Conservation (phyloP, 192 early-diverging fungal genomes). For the Neocallimastix lanati region DNA sequence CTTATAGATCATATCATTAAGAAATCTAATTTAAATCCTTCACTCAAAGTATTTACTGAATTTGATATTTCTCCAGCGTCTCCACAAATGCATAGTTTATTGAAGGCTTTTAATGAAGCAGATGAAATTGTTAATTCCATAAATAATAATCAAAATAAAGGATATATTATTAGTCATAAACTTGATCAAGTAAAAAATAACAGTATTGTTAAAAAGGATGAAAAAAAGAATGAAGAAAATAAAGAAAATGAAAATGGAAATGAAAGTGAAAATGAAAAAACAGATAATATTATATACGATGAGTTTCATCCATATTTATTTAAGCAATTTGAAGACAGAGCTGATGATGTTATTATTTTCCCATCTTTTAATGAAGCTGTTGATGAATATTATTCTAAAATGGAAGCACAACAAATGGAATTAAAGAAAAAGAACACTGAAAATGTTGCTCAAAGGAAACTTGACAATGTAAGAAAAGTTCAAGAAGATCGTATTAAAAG, state of each 20-base stretch:
- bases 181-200: constrained; percentile 11
- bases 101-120: constrained; percentile 47
- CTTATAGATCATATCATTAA: constrained; percentile 69
- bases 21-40: constrained; percentile 40
- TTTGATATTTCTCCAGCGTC: constrained; percentile 33
- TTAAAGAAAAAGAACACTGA: constrained; percentile 54
- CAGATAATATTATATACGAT: constrained; percentile 6
- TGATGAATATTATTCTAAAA: constrained; percentile 80
- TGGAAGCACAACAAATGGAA: constrained; percentile 68
- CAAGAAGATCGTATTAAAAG: constrained; percentile 59
- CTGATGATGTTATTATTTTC: not conserved
- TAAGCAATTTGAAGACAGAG: constrained; percentile 7
- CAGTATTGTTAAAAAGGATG: not conserved
- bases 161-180: constrained; percentile 36
- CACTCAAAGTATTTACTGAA: constrained; percentile 33
- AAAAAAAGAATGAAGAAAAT: not conserved
- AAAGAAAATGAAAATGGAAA: constrained; percentile 14
- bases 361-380: constrained; percentile 59
- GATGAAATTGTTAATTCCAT: constrained; percentile 39
- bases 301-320: constrained; percentile 27
- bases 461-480: constrained; percentile 59
- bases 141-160: constrained; percentile 25
- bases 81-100: constrained; percentile 31
- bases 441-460: constrained; percentile 54
- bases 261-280: constrained; percentile 5